Base-by-base conservation (phyloP, 768 basidiomycete genomes). In the Clavaria fumosa region DNA sequence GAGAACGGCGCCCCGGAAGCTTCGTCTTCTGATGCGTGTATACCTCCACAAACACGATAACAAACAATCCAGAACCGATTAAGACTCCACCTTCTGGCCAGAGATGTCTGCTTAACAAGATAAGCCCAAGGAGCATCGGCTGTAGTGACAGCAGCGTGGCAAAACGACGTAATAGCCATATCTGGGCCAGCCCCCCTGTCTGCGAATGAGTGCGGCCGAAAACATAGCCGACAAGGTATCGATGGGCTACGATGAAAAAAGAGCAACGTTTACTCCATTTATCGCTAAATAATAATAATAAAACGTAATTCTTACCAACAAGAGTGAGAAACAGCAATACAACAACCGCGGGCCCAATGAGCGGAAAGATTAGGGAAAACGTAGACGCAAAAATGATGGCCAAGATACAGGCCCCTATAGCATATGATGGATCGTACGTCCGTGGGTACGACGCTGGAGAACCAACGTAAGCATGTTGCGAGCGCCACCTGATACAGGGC, bases 181-280 rank as follows among this genome's bases (percentile, higher is more conserved):
- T 66, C 44, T 79, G 75, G 15, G 83, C 54, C 19, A 77, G 55
- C 5, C 81, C 81, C 10, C 82, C 81, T 1, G 81, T 82, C 50
- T 79, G 76, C 5, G 78, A 78, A 41, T 71, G 69, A 18, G 73
- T 76, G 27, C 78, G 67, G 1, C 69, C 79, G 48, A 77, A 80
- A 14, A 84, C 80, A 52, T 85, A 82, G 23, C 80, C 77, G 42
- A 82, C 60, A 37, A 84, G 67, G 57, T 71, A 85, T 24, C 81
- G 78, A 55, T 82, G 78, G n/a, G 82, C 83, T 81, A n/a, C n/a
- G 45, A 12, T 30, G 36, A 35, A 15, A 31, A 36, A 19, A 27
- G 20, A 22, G 23, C 20, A 21, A 31, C 24, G 15, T 14, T 24
- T 37, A 10, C 15, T 24, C 35, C 24, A 5, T 5, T 7, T n/a